phyloP scores from a whole-genome alignment of 2,329 filamentous ascomycete genomes.

The Sclerotinia borealis region DNA sequence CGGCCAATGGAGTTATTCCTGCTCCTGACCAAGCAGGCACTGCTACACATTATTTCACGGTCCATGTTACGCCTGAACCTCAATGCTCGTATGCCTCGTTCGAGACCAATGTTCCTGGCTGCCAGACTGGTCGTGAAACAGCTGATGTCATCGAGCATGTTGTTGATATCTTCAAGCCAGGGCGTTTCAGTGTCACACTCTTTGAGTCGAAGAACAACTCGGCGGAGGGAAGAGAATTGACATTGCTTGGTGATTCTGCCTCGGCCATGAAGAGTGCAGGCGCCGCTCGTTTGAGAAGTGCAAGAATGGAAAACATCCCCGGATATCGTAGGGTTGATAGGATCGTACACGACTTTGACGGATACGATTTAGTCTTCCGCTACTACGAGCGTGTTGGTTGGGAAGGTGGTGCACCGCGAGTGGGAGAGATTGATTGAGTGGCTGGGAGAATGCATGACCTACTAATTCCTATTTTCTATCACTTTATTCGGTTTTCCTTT shows the following conservation, averaged over 20 bases:
- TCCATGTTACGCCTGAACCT: slow-evolving; percentile 95
- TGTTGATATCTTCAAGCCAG: slow-evolving; percentile 91
- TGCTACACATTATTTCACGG: slow-evolving; percentile 84
- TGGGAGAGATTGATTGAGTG: slow-evolving; percentile 29
- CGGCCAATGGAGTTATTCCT: slow-evolving; percentile 91
- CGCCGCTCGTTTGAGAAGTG: slow-evolving; percentile 39
- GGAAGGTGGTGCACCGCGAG: slow-evolving; percentile 32
- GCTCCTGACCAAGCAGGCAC: slow-evolving; percentile 52
- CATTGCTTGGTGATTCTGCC: slow-evolving; percentile 33
- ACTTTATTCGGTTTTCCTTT: background rate
- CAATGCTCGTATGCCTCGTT: slow-evolving; percentile 97
- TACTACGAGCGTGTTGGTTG: slow-evolving; percentile 92
- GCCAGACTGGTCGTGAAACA: slow-evolving; percentile 81
- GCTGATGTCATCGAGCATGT: slow-evolving; percentile 90
- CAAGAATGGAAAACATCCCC: slow-evolving; percentile 61
- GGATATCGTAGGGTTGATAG: slow-evolving; percentile 88
- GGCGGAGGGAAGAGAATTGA: slow-evolving; percentile 21
- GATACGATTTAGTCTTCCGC: slow-evolving; percentile 92
- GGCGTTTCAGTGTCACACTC: slow-evolving; percentile 93
- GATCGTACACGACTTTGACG: slow-evolving; percentile 95
- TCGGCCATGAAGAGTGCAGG: slow-evolving; percentile 36
- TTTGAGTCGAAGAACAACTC: slow-evolving; percentile 75
- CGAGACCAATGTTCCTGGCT: slow-evolving; percentile 92
- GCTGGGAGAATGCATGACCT: background rate
- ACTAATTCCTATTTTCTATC: background rate